Evolutionary conservation across 208 protist genomes (phyloP).

Genomic region (Leishmania lainsoni): DNA sequence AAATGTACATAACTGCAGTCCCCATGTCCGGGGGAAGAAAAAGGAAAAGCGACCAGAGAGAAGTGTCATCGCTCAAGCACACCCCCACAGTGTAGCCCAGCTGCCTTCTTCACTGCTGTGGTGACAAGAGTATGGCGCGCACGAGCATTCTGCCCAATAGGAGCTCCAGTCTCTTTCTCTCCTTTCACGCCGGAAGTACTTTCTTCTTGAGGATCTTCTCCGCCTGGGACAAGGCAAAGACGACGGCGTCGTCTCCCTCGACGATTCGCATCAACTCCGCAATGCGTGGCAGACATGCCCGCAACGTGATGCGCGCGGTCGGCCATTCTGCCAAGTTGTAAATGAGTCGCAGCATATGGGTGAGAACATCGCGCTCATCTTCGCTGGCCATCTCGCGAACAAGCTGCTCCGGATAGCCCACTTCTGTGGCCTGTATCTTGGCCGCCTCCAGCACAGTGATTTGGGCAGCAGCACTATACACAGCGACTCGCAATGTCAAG

Average conservation of each 20-base stretch:
- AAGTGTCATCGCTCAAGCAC: background rate
- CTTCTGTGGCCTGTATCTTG: slow-evolving; percentile 71
- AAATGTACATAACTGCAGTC: background rate
- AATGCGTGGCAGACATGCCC: slow-evolving; percentile 45
- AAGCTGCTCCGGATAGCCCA: slow-evolving; percentile 35
- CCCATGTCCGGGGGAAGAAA: background rate
- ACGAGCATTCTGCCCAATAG: background rate
- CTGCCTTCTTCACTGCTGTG: background rate
- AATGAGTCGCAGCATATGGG: slow-evolving; percentile 64
- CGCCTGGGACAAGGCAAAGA: slow-evolving; percentile 24
- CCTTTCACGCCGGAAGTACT: background rate
- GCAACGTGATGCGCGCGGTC: slow-evolving; percentile 46
- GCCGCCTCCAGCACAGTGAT: slow-evolving; percentile 77
- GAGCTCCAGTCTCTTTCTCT: background rate
- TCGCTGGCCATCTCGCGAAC: slow-evolving; percentile 45
- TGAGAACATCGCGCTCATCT: slow-evolving; percentile 85
- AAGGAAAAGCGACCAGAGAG: background rate
- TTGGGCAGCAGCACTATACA: slow-evolving; percentile 68
- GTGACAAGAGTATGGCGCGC: background rate
- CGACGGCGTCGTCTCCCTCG: slow-evolving; percentile 40
- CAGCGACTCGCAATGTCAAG: slow-evolving; percentile 65
- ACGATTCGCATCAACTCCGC: slow-evolving; percentile 38
- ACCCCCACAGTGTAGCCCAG: background rate
- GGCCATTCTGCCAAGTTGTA: slow-evolving; percentile 76
- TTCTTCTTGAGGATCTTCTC: slow-evolving; percentile 37